Evolutionary conservation across 257 asterid species (phyloP), one percentile per base, ranked within the genome.

Genomic region (Ballota nigra): DNA sequence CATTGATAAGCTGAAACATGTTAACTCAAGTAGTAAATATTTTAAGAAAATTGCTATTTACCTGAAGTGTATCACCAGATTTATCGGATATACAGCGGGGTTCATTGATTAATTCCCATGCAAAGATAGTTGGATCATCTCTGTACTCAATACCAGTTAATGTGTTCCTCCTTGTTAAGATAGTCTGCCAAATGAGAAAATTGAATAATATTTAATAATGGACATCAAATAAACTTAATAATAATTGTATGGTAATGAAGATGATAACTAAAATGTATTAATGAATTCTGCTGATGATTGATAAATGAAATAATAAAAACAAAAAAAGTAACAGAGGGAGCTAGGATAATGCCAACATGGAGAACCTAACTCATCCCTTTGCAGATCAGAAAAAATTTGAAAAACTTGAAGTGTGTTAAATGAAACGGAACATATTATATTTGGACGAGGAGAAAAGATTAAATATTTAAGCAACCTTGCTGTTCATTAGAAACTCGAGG

Each of bases 61-160:
- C 99, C 92, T 95, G 99, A 72, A 95, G 95, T 8, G 98, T 92
- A 81, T 95, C 91, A 67, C 99, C 99, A 57, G 97, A 95, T 78
- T 89, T 85, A 76, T 95, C 99, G 7, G 94, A 84, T 61, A 86
- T 79, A 78, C 97, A 88, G 26, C 99, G 94, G 57, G 99, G 99
- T 76, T 95, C 99, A 29, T 95, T 95, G 78, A 95, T 95, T 69
- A 95, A 83, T 81, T 95, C 98, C 98, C 99, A 95, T 5, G 89
- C 99, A 63, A 95, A 90, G 31, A 95, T 95, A 38, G 96, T 84
- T 3, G 99, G 98, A 82, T 95, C 99, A 40, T 92, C 91, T 73
- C 97, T 77, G 66, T 92, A 95, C 83, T 88, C 91, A 31, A 86
- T 76, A 75, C 98, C 98, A 0, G 96, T 95, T 78, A 88, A 66